Evolutionary conservation across 495 filamentous ascomycete genomes (phyloP).

Genomic region (Parachaetomium inaequale): DNA sequence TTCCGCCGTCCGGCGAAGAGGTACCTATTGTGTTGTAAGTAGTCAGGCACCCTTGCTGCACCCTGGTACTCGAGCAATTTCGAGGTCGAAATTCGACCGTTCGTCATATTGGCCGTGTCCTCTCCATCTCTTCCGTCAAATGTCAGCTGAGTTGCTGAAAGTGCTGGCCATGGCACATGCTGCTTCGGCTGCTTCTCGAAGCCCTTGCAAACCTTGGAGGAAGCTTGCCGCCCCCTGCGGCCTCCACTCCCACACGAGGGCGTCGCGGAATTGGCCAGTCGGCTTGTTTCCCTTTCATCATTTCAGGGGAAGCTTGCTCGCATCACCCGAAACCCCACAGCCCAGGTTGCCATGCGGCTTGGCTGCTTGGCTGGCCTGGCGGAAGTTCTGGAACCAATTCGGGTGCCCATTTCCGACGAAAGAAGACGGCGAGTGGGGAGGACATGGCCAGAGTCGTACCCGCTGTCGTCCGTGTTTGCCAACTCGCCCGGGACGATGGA

Average conservation of each 20-base stretch:
- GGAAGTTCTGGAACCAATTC: not conserved
- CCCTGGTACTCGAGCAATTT: not conserved
- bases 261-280: not conserved
- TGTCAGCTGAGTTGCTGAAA: not conserved
- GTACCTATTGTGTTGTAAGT: too few relatives aligned
- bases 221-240: not conserved
- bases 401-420: slow-evolving; percentile 4
- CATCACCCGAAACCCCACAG: not conserved
- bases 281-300: not conserved
- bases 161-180: not conserved
- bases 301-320: not conserved
- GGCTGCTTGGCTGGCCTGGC: not conserved
- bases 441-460: not conserved
- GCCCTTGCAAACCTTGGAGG: too few relatives aligned
- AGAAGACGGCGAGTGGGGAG: not conserved
- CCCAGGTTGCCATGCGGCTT: slow-evolving; percentile 2
- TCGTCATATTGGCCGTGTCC: too few relatives aligned
- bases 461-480: too few relatives aligned
- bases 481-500: not conserved
- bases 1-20: too few relatives aligned
- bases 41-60: too few relatives aligned
- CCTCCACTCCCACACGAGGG: not conserved
- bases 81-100: too few relatives aligned
- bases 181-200: not conserved
- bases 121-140: too few relatives aligned